These are phyloP conservation scores for Mycena capillaripes DNA, from an alignment of 768 basidiomycete species.

Conservation along the genomic window DNA sequence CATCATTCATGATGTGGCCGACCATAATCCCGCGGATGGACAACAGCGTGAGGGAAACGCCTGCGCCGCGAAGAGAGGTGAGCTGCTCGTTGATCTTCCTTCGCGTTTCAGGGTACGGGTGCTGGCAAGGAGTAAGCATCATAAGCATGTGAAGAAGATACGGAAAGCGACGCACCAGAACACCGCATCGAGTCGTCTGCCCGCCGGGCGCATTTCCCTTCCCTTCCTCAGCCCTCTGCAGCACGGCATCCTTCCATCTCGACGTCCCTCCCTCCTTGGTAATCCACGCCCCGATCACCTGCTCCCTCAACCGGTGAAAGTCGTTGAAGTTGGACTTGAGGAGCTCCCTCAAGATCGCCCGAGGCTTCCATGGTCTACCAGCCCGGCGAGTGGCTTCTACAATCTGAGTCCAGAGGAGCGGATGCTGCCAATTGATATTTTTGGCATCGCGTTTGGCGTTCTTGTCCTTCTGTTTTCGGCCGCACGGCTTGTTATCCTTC, in stretches of 20 bases:
- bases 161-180: neutral
- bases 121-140: neutral
- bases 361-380: slow-evolving; percentile 2
- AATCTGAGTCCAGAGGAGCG: slow-evolving; percentile 19
- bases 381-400: neutral
- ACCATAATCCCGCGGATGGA: slow-evolving; percentile 47
- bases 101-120: neutral
- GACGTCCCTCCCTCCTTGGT: neutral
- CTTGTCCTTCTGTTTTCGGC: slow-evolving; percentile 25
- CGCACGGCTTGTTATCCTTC: slow-evolving; percentile 11
- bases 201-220: slow-evolving; percentile 6
- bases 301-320: slow-evolving; percentile 9
- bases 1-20: slow-evolving; percentile 36
- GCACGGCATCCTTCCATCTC: neutral
- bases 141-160: neutral
- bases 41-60: slow-evolving; percentile 41
- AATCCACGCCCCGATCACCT: slow-evolving; percentile 19
- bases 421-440: slow-evolving; percentile 29
- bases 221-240: neutral
- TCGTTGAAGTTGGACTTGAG: slow-evolving; percentile 1
- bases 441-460: slow-evolving; percentile 12
- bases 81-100: slow-evolving; percentile 34
- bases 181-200: neutral
- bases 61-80: slow-evolving; percentile 32
- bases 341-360: slow-evolving; percentile 1